Conservation (phyloP, 768 basidiomycete species). For the Tricholomella constricta region DNA sequence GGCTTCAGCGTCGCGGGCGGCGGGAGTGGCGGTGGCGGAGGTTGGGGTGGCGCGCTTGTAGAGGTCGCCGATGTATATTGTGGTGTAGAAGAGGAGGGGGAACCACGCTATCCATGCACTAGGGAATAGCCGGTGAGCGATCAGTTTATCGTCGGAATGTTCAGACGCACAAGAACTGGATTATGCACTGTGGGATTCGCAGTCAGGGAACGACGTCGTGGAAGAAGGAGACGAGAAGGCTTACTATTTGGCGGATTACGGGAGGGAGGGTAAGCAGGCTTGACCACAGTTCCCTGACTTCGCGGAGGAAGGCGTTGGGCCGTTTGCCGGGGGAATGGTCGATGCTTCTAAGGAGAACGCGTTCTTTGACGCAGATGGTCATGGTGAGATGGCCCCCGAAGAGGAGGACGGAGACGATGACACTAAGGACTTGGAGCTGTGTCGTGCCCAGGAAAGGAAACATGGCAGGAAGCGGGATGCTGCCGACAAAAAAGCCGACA, state of each 20-base stretch:
- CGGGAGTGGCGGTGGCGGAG: constrained; percentile 19
- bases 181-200: constrained; percentile 58
- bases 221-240: constrained; percentile 29
- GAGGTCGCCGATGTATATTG: constrained; percentile 85
- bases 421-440: constrained; percentile 80
- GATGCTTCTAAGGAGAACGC: constrained; percentile 53
- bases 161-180: constrained; percentile 81
- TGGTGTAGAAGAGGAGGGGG: constrained; percentile 86
- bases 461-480: constrained; percentile 68
- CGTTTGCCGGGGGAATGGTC: constrained; percentile 20
- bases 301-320: constrained; percentile 34
- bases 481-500: constrained; percentile 85
- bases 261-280: constrained; percentile 71
- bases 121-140: not conserved
- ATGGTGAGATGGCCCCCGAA: constrained; percentile 66
- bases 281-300: constrained; percentile 69
- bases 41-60: constrained; percentile 55
- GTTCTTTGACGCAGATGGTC: constrained; percentile 65
- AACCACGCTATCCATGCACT: constrained; percentile 93
- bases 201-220: no score
- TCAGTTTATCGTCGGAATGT: not conserved
- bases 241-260: constrained; percentile 78
- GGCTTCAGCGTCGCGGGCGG: constrained; percentile 59
- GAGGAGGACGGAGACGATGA: constrained; percentile 71
- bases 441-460: constrained; percentile 78